Percentiles rank a stretch among this genome's conserved stretches.
phyloP scores from a whole-genome alignment of 2,329 filamentous ascomycete genomes.

The Laburnicola sp. region DNA sequence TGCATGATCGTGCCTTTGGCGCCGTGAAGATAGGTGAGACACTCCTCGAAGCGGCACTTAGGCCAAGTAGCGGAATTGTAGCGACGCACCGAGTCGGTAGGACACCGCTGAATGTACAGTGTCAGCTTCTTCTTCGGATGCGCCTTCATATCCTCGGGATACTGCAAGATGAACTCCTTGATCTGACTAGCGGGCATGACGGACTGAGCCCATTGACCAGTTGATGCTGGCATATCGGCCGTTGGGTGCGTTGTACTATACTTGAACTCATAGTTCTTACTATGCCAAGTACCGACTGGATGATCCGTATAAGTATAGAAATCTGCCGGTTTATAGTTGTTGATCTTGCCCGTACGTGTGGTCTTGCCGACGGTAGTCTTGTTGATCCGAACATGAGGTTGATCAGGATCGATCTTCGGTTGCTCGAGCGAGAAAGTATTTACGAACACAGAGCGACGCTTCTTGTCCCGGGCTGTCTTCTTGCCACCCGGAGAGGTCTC shows the following conservation, averaged over 20 bases:
- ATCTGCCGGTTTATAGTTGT: conserved; percentile 38
- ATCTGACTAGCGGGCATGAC: conserved; percentile 51
- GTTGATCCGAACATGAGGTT: conserved; percentile 31
- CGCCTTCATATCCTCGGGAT: conserved; percentile 33
- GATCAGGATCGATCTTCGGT: conserved; percentile 33
- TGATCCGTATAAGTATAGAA: conserved; percentile 37
- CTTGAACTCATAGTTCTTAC: conserved; percentile 11
- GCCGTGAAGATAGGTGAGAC: conserved; percentile 47
- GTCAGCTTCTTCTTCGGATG: conserved; percentile 50
- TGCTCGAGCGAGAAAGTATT: conserved; percentile 25
- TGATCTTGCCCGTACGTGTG: conserved; percentile 43
- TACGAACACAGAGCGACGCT: conserved; percentile 11
- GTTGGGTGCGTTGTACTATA: conserved; percentile 44
- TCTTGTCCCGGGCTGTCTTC: no score
- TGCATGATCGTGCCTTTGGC: conserved; percentile 56
- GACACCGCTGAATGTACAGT: conserved; percentile 64
- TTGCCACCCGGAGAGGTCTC: no score
- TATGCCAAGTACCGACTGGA: conserved; percentile 35
- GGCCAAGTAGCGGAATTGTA: conserved; percentile 49
- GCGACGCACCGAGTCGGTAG: conserved; percentile 59
- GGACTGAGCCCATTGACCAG: no score
- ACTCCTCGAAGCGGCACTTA: conserved; percentile 63
- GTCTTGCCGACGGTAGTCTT: conserved; percentile 39
- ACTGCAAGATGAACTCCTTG: conserved; percentile 53
- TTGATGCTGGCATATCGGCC: no score